Evolutionary conservation across 805 yeast genomes (phyloP).

Genomic region (Teunomyces lycoperdinae): DNA sequence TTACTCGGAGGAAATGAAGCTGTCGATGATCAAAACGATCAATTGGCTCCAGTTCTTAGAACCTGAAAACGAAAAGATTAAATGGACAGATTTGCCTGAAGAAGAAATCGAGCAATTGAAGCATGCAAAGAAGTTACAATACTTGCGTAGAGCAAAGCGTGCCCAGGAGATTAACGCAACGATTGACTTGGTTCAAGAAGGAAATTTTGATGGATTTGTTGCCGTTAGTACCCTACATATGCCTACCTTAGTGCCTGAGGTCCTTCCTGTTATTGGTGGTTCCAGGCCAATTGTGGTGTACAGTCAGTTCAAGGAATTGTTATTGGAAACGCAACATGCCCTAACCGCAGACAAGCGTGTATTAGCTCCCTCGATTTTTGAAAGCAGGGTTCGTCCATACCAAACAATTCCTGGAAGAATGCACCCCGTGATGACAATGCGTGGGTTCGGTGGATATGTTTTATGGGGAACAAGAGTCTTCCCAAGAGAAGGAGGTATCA

Average conservation of each 20-base stretch:
- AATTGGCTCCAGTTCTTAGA: conserved; percentile 79
- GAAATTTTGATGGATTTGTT: conserved; percentile 72
- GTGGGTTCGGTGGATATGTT: conserved; percentile 89
- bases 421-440: conserved; percentile 93
- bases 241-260: conserved; percentile 57
- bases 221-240: conserved; percentile 71
- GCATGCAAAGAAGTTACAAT: conserved; percentile 60
- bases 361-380: conserved; percentile 79
- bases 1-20: conserved; percentile 50
- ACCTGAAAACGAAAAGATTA: conserved; percentile 61
- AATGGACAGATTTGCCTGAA: conserved; percentile 45
- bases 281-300: conserved; percentile 85
- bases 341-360: conserved; percentile 65
- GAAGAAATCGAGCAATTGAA: conserved; percentile 56
- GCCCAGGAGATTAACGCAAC: conserved; percentile 49
- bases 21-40: conserved; percentile 61
- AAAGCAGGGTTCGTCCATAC: conserved; percentile 78
- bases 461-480: conserved; percentile 75
- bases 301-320: conserved; percentile 74
- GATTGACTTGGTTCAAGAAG: conserved; percentile 47
- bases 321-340: conserved; percentile 71
- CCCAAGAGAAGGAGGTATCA: conserved; percentile 58
- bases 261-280: conserved; percentile 71
- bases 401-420: conserved; percentile 93
- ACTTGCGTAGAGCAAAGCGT: conserved; percentile 61